Conservation (phyloP, 768 basidiomycete genomes). For the Psilocybe cyanescens region DNA sequence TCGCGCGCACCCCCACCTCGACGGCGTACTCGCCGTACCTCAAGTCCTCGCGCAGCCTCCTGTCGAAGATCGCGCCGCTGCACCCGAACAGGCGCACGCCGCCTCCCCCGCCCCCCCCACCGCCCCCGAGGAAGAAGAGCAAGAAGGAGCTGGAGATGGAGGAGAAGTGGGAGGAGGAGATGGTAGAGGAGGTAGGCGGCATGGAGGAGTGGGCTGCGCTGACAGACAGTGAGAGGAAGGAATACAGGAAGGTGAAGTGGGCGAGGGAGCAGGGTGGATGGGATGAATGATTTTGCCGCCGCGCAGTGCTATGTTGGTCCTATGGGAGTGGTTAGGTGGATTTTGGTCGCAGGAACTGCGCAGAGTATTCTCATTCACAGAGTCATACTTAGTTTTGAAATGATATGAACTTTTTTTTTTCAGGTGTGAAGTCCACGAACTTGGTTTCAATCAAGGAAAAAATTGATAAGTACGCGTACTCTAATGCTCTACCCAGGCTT, state of each 20-base stretch:
- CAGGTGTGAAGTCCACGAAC: too few relatives aligned
- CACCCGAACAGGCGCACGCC: slow-evolving; percentile 76
- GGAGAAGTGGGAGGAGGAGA: slow-evolving; percentile 81
- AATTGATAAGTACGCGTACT: too few relatives aligned
- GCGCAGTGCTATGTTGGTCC: background rate
- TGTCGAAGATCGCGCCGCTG: slow-evolving; percentile 75
- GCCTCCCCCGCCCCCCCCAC: slow-evolving; percentile 72
- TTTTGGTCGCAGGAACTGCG: background rate
- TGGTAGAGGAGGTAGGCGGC: slow-evolving; percentile 74
- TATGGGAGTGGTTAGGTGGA: background rate
- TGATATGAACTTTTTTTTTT: background rate
- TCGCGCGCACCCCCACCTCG: slow-evolving; percentile 18
- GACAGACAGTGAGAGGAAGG: slow-evolving; percentile 53
- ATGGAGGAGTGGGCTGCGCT: slow-evolving; percentile 58
- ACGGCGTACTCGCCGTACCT: slow-evolving; percentile 64
- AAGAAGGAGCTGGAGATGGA: slow-evolving; percentile 79
- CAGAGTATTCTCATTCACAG: background rate
- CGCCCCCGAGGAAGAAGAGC: slow-evolving; percentile 75
- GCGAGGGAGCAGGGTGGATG: slow-evolving; percentile 65
- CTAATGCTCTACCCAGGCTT: too few relatives aligned
- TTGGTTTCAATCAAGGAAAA: too few relatives aligned
- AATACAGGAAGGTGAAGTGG: slow-evolving; percentile 61
- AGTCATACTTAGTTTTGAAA: background rate
- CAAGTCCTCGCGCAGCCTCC: slow-evolving; percentile 63
- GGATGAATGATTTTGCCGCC: slow-evolving; percentile 42